A percentile compares a stretch with the other conserved stretches of the same genome.
These are phyloP conservation scores for Piromyces sp. DNA, from an alignment of 192 early-diverging fungal genomes.

Conservation along the genomic window DNA sequence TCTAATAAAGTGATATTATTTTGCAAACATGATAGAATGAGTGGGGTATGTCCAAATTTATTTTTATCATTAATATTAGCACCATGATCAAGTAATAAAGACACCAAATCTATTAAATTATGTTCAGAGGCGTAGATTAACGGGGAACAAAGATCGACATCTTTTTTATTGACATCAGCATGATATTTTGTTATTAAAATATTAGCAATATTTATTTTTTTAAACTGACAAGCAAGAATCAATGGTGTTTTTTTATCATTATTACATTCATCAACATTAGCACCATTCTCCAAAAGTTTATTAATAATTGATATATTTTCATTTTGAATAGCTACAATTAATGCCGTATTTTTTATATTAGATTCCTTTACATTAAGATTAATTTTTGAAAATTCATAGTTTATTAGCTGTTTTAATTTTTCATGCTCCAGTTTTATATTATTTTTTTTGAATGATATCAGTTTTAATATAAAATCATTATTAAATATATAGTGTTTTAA, in stretches of 20 bases:
- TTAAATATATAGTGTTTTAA: not conserved
- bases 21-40: not conserved
- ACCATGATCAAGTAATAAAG: not conserved
- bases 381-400: not conserved
- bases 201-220: not conserved
- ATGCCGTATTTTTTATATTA: not conserved
- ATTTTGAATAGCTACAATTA: not conserved
- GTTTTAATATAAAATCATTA: not conserved
- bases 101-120: not conserved
- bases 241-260: not conserved
- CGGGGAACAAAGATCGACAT: not conserved
- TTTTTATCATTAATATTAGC: not conserved
- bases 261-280: not conserved
- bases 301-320: not conserved
- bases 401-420: not conserved
- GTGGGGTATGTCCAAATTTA: not conserved
- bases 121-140: not conserved
- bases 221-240: not conserved
- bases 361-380: not conserved
- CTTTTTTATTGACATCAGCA: not conserved
- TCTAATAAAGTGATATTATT: not conserved
- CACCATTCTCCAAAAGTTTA: not conserved
- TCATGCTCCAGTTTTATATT: not conserved
- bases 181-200: not conserved
- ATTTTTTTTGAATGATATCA: not conserved